Evolutionary conservation across 108 stramenopile species (phyloP), one percentile per base, ranked within the genome.

Genomic region (Fistulifera pelliculosa): DNA sequence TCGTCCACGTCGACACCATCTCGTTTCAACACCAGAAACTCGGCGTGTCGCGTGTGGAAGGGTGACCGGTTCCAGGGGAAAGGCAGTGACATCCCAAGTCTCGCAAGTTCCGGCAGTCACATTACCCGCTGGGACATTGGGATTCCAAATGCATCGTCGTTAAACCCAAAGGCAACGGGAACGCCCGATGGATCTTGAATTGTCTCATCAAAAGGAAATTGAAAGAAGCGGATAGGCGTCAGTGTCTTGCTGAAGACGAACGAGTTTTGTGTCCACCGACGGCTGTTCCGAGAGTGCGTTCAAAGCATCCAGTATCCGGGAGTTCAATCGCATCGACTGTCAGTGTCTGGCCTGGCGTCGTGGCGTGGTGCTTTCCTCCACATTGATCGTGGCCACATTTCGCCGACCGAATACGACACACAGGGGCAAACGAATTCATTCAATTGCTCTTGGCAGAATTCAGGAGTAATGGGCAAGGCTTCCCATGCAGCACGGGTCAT

Each of bases 371-470:
- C 31, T 18, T 52, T 56, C 55, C 17, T n/a, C n/a, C 5, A 56
- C 55, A 23, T 21, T 31, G 18, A 61, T 61, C 12, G 35, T 52
- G 16, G 51, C 60, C 1, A 52, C 27, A 22, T 19, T 11, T 1
- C 22, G 16, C 13, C 60, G 3, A 42, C 41, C 24, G 50, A 49
- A 26, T 52, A 52, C n/a, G 60, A 61, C 41, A 61, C 27, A 28
- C 60, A 61, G 16, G 49, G 23, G 27, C 41, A 15, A 1, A 31
- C 16, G 15, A 1, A 1, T 1, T 52, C 52, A 10, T 24, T 28
- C 28, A 61, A 61, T 14, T 14, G n/a, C 13, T 24, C 51, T 13
- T 22, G 7, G 13, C 60, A 61, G 14, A 31, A 26, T 35, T 52
- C 60, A 10, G 28, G 10, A 15, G 25, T 31, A 10, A 13, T 7